Conservation (phyloP, 805 yeast species). For the Lachancea waltii region DNA sequence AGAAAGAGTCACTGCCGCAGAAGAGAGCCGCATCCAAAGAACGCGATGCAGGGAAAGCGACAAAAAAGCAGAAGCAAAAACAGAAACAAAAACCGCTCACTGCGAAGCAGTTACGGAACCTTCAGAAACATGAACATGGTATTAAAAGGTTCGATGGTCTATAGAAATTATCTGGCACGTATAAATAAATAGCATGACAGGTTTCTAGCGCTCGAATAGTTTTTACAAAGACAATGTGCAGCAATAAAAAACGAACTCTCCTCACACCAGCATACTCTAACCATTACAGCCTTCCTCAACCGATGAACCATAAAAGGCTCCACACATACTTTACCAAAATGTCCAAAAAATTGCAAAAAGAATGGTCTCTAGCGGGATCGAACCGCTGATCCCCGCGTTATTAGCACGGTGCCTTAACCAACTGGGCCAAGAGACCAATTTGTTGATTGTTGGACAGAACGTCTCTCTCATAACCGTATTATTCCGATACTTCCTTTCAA, state of each 20-base stretch:
- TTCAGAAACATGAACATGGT: conserved; percentile 55
- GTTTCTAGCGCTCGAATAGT: too few species aligned
- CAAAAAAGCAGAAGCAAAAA: conserved; percentile 22
- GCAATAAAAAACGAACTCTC: too few species aligned
- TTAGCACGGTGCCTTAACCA: conserved; percentile 35
- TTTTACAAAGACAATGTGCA: too few species aligned
- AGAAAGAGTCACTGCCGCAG: conserved; percentile 13
- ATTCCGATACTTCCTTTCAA: neutral
- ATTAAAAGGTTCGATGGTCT: conserved; percentile 59
- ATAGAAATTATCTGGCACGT: conserved; percentile 21
- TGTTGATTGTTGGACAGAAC: neutral
- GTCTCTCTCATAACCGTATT: neutral
- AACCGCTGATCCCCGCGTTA: conserved; percentile 36
- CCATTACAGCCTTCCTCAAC: too few species aligned
- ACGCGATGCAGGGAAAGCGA: conserved; percentile 12
- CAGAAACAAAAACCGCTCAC: conserved; percentile 34
- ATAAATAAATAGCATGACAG: too few species aligned
- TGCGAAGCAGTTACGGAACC: conserved; percentile 42
- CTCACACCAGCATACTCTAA: too few species aligned
- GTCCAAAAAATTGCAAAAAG: conserved; percentile 4
- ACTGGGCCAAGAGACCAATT: conserved; percentile 33
- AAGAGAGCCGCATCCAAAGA: conserved; percentile 10
- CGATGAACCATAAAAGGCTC: too few species aligned
- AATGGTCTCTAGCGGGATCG: conserved; percentile 35
- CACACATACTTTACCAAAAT: neutral